Base-by-base conservation (phyloP, 805 yeast genomes). In the Torulaspora maleeae region DNA sequence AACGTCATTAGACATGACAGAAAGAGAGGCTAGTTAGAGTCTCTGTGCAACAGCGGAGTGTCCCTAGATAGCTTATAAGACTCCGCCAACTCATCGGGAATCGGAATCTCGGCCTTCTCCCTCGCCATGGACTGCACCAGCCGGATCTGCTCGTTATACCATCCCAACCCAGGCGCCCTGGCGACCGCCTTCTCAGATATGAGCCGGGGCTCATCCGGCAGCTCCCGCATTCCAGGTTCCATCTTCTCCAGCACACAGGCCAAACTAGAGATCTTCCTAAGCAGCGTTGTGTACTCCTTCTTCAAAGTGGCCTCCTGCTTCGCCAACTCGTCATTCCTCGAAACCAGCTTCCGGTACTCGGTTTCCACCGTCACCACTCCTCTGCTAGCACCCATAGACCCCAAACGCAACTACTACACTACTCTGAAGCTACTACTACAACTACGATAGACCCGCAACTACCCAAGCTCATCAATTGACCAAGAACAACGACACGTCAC, bases 1-100 rank as follows among this genome's bases (percentile, higher is more conserved):
- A 63, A 64, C 10, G 52, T 80, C 41, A 70, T 78, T 28, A 72
- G 68, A 56, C 66, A 72, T 40, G 79, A 76, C 44, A 64, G 75
- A 44, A 70, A 45, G 42, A 33, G 47, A 43, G 42, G 36, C 27
- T 45, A 48, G 24, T 44, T 48, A 7, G 43, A 41, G 28, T 48
- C 51, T 35, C 49, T 48, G 57, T 62, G 61, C 45, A 62, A 42
- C 27, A 64, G 43, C 8, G 67, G 60, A 1, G 66, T 54, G 10
- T 51, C 49, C 47, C 55, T 60, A 46, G 54, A 59, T 25, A 62
- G 39, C 17, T 51, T 53, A 44, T 59, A 62, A 4, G 64, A 52
- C 29, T 58, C 63, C 34, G 37, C 27, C 19, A 62, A 45, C 29
- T 59, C 61, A 4, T 49, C 50, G 4, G 68, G 64, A 15, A 63